phyloP scores from a whole-genome alignment of 768 basidiomycete species.

The Termitomyces sp. region DNA sequence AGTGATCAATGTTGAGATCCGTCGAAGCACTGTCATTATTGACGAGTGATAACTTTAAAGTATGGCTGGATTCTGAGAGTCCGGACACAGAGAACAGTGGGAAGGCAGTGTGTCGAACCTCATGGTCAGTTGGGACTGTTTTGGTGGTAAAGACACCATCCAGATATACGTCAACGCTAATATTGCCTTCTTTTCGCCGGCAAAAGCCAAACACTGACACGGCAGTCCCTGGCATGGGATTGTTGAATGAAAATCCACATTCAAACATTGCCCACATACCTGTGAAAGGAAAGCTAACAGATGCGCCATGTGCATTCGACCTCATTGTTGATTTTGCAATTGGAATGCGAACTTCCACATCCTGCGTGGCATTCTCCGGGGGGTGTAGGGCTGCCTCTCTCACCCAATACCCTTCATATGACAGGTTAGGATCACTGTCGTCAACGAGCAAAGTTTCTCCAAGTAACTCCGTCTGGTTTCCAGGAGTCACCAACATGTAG shows the following conservation, averaged over 20 bases:
- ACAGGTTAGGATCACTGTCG: background rate
- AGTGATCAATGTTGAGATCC: background rate
- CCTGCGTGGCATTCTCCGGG: background rate
- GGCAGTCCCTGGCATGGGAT: background rate
- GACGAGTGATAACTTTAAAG: background rate
- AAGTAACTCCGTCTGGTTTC: background rate
- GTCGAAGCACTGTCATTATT: background rate
- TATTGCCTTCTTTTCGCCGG: background rate
- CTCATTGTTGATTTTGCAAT: background rate
- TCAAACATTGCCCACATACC: background rate
- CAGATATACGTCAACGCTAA: background rate
- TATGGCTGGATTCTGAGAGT: background rate
- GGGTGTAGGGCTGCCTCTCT: background rate
- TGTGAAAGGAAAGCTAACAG: conserved; percentile 1
- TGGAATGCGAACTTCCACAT: background rate
- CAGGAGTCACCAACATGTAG: background rate
- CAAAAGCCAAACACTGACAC: background rate
- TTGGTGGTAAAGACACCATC: background rate
- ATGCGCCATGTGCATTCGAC: background rate
- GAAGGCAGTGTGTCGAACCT: background rate
- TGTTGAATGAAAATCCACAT: background rate
- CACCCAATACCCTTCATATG: conserved; percentile 2
- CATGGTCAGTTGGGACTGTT: background rate
- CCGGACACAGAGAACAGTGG: background rate
- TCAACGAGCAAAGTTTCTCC: conserved; percentile 2